Evolutionary conservation across 192 early-diverging fungal genomes (phyloP), one percentile per base, ranked within the genome.

Genomic region (Rhizophlyctis rosea): DNA sequence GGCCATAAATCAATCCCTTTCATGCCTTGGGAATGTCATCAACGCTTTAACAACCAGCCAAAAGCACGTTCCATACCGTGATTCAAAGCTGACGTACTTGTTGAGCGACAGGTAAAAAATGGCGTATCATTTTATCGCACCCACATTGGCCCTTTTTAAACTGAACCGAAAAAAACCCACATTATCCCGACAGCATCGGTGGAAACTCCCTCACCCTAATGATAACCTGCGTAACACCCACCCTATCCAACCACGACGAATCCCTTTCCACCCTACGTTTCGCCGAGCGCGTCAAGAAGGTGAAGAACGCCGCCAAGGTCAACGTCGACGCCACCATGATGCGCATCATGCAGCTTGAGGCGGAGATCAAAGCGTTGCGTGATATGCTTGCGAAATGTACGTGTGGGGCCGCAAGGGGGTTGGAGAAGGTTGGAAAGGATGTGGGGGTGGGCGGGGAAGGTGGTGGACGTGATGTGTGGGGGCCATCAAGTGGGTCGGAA

Each of bases 1-100:
- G 23, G 86, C 87, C 61, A 94, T 94, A 71, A 94, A 94, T 74
- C 88, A 85, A 71, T 87, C 85, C 23, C 67, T 94, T 48, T 83
- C 84, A 25, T 86, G 85, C 1, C 73, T 94, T 4, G 89, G 89
- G 13, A 88, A 88, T 30, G 91, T 94, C 55, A 92, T 94, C 67
- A 88, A 91, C 64, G 89, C 91, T 9, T 77, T 94, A 18, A 72
- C 74, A 33, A 67, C 74, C 3, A 28, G 36, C 27, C 21, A 61
- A n/a, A 59, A 65, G 23, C 69, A 72, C 48, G 44, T 81, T 14
- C 80, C 80, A 3, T 84, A 84, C 56, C 70, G 82, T 16, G 81
- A 84, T 64, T 71, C 67, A 3, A 82, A 84, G 64, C 64, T 84
- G 50, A 84, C 82, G 1, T 73, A 84, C 31, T 53, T 84, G 23